Conservation (phyloP, 306 rosid species). For the Lathyrus sativus region DNA sequence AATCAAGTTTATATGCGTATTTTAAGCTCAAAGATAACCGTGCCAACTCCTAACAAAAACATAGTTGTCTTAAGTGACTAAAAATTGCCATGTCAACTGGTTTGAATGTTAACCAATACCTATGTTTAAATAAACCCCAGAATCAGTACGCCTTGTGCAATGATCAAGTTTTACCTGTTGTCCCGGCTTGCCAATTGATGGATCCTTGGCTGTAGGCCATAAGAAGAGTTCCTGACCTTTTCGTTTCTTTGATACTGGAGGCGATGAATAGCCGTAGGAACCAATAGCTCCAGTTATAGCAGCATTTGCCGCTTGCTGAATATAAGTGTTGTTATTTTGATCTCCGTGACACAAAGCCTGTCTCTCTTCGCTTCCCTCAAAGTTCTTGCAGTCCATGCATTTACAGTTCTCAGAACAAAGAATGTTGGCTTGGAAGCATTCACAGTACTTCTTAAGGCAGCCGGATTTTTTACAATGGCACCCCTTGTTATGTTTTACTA, state of each 20-base stretch:
- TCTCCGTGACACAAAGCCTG: slow-evolving; percentile 96
- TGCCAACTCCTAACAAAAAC: slow-evolving; percentile 13
- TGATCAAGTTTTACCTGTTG: slow-evolving; percentile 69
- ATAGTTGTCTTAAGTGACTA: slow-evolving; percentile 21
- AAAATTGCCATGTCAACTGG: not conserved
- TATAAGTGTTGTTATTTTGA: slow-evolving; percentile 66
- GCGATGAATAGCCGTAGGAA: slow-evolving; percentile 87
- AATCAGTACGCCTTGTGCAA: slow-evolving; percentile 9
- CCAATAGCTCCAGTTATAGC: slow-evolving; percentile 99
- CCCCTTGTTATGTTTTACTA: slow-evolving; percentile 96
- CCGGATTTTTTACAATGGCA: slow-evolving; percentile 99
- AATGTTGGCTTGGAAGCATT: slow-evolving; percentile 98
- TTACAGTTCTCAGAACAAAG: slow-evolving; percentile 98
- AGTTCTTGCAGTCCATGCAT: slow-evolving; percentile 99
- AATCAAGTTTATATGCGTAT: slow-evolving; percentile 6
- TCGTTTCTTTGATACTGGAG: slow-evolving; percentile 80
- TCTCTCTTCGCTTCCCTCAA: slow-evolving; percentile 99
- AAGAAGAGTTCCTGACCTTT: slow-evolving; percentile 74
- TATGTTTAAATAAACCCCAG: slow-evolving; percentile 22
- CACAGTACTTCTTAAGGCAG: slow-evolving; percentile 96
- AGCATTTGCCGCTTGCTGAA: slow-evolving; percentile 99
- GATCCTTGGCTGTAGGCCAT: slow-evolving; percentile 75
- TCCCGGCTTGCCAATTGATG: slow-evolving; percentile 61
- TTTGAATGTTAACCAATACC: slow-evolving; percentile 17
- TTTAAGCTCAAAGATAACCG: slow-evolving; percentile 16